Conservation (phyloP, 2,329 filamentous ascomycete genomes). For the Botrytis squamosa region DNA sequence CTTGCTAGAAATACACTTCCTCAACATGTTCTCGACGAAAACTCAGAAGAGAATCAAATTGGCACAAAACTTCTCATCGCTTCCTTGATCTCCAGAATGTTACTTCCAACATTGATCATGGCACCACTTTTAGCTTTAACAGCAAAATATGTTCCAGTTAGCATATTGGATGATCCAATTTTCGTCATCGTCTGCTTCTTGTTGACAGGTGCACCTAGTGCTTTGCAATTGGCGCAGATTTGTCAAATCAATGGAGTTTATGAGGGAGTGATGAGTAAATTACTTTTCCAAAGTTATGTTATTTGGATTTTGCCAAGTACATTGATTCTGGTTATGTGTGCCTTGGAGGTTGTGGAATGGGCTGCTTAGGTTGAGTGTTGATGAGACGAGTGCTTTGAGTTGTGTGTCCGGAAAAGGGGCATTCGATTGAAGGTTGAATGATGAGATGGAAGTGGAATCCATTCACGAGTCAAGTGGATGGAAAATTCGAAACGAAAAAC, state of each 20-base stretch:
- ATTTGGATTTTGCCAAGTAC: conserved; percentile 96
- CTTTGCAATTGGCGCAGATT: conserved; percentile 93
- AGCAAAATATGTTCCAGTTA: conserved; percentile 88
- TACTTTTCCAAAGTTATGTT: conserved; percentile 95
- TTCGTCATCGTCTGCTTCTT: conserved; percentile 98
- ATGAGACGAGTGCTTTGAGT: neutral
- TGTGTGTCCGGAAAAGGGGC: neutral
- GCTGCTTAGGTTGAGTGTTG: conserved; percentile 44
- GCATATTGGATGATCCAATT: conserved; percentile 95
- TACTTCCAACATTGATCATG: conserved; percentile 89
- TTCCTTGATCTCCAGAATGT: conserved; percentile 83
- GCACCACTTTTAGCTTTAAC: conserved; percentile 81
- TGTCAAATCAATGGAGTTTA: conserved; percentile 98
- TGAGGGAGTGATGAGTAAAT: conserved; percentile 87
- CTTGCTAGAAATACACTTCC: conserved; percentile 87
- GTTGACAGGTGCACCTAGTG: conserved; percentile 88
- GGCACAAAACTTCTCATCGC: conserved; percentile 80
- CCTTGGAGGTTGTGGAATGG: conserved; percentile 92
- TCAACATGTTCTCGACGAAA: conserved; percentile 55
- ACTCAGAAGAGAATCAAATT: conserved; percentile 68
- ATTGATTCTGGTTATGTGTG: conserved; percentile 83
- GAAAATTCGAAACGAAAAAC: neutral
- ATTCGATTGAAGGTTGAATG: neutral
- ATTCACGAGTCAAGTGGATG: neutral
- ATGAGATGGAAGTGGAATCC: neutral